Conservation (phyloP, 106 monocot genomes). For the Platanthera zijinensis region DNA sequence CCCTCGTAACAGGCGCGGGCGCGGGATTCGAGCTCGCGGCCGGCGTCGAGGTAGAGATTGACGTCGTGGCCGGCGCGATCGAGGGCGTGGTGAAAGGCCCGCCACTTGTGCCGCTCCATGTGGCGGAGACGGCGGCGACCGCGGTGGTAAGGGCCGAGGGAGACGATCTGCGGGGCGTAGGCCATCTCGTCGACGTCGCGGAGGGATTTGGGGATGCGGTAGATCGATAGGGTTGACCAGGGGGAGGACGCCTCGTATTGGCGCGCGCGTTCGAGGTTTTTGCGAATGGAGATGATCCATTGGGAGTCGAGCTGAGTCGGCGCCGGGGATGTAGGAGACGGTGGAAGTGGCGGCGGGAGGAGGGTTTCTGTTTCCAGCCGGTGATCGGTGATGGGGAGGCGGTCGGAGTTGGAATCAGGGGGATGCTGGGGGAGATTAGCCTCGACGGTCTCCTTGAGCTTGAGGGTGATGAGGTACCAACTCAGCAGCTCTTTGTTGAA, state of each 20-base stretch:
- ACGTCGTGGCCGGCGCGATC: slow-evolving; percentile 37
- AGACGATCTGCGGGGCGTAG: slow-evolving; percentile 43
- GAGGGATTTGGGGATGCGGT: slow-evolving; percentile 52
- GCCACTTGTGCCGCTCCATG: slow-evolving; percentile 68
- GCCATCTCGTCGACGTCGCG: slow-evolving; percentile 34
- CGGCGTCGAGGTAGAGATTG: slow-evolving; percentile 34
- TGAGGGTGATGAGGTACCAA: slow-evolving; percentile 84
- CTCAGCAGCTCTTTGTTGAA: slow-evolving; percentile 75
- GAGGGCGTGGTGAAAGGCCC: slow-evolving; percentile 52
- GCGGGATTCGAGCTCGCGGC: slow-evolving; percentile 29
- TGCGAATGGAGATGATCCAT: slow-evolving; percentile 48
- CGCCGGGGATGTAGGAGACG: neutral
- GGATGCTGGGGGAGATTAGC: slow-evolving; percentile 26
- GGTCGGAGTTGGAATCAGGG: slow-evolving; percentile 8
- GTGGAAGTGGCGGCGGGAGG: neutral
- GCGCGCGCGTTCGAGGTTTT: slow-evolving; percentile 40
- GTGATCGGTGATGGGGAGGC: neutral
- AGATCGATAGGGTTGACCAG: slow-evolving; percentile 55
- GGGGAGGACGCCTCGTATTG: slow-evolving; percentile 32
- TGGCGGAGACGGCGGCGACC: slow-evolving; percentile 39
- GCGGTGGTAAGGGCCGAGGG: slow-evolving; percentile 60
- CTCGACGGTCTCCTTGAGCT: slow-evolving; percentile 58
- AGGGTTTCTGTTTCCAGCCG: slow-evolving; percentile 4
- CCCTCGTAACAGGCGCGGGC: slow-evolving; percentile 58
- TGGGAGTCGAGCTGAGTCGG: slow-evolving; percentile 8